These are phyloP conservation scores for Copromyces sp. DNA, from an alignment of 495 filamentous ascomycete genomes.

Conservation along the genomic window DNA sequence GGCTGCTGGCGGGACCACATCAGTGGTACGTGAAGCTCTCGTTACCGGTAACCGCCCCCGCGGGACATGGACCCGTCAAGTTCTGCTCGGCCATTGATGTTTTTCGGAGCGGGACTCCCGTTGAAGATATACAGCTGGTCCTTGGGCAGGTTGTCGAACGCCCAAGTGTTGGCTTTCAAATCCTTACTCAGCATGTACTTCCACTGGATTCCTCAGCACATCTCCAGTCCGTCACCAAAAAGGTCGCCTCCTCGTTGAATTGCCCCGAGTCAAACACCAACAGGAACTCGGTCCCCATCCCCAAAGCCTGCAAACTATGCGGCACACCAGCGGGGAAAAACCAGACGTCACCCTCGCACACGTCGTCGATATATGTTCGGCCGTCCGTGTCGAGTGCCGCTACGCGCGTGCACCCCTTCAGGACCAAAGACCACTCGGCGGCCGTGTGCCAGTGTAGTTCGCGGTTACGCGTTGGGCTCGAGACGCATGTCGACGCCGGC, in stretches of 20 bases:
- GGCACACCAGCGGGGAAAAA: slow-evolving; percentile 58
- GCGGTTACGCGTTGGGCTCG: slow-evolving; percentile 51
- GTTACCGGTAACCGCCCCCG: slow-evolving; percentile 42
- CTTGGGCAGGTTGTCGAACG: slow-evolving; percentile 48
- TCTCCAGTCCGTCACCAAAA: slow-evolving; percentile 56
- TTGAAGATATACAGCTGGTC: slow-evolving; percentile 61
- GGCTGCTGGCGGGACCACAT: slow-evolving; percentile 52
- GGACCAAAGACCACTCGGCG: slow-evolving; percentile 52
- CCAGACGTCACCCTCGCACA: slow-evolving; percentile 60
- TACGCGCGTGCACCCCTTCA: slow-evolving; percentile 57
- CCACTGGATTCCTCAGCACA: slow-evolving; percentile 50
- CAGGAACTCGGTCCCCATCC: slow-evolving; percentile 57
- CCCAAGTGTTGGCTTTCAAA: slow-evolving; percentile 42
- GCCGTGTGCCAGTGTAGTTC: slow-evolving; percentile 69
- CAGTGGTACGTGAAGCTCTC: slow-evolving; percentile 57
- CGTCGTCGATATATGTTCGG: slow-evolving; percentile 54
- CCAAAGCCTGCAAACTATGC: slow-evolving; percentile 57
- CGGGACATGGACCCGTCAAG: slow-evolving; percentile 47
- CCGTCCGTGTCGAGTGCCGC: slow-evolving; percentile 52
- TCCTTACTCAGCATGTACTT: slow-evolving; percentile 50
- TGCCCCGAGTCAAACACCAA: slow-evolving; percentile 58
- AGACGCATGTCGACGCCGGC: slow-evolving; percentile 74
- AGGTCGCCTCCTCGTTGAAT: slow-evolving; percentile 63
- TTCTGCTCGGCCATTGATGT: slow-evolving; percentile 50
- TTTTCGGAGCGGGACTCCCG: slow-evolving; percentile 48